Base-by-base conservation (phyloP, 1,284 basidiomycete genomes). In the Ganoderma lucidum region DNA sequence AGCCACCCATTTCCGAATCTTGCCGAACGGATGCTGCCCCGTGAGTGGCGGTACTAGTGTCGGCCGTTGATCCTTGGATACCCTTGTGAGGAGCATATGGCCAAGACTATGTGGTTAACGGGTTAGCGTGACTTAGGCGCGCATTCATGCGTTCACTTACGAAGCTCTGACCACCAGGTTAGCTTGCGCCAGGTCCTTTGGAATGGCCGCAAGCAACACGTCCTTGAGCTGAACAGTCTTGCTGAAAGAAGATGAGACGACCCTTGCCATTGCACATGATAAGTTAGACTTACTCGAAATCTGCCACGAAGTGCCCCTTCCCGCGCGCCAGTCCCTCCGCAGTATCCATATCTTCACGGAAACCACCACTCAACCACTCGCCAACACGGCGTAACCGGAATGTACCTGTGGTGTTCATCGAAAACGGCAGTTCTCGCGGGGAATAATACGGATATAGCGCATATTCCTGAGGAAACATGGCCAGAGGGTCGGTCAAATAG, bases 391-490 rank as follows among this genome's bases (percentile, higher is more conserved):
- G 85, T 44, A 91, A 76, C 63, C 92, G 84, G 74, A 90, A 91
- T 42, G 84, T 80, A 63, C 83, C 81, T 32, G 81, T 81, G 2
- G 81, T 75, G 55, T 80, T 81, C 70, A 84, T 80, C 39, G 80
- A 84, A 83, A 87, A 88, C 10, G 86, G 84, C 39, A 87, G 75
- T 14, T 84, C 74, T 17, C 82, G 84, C 30, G 86, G 81, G 3
- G 86, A 81, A 9, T 87, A 73, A 75, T 92, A 92, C 0, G 91
- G 92, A 77, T 89, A 93, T 44, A 92, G 70, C 8, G 89, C 84
- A 76, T 92, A 92, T 37, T 76, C 76, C 70, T 59, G 79, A 60
- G 66, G 81, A 73, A 51, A 81, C 73, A 53, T 79, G 72, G 48
- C 65, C 23, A 66, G 28, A 32, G 69, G 73, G 19, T 66, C 64